Conservation (phyloP, 164 flowering plant genomes). For the Cinnamomum chago region DNA sequence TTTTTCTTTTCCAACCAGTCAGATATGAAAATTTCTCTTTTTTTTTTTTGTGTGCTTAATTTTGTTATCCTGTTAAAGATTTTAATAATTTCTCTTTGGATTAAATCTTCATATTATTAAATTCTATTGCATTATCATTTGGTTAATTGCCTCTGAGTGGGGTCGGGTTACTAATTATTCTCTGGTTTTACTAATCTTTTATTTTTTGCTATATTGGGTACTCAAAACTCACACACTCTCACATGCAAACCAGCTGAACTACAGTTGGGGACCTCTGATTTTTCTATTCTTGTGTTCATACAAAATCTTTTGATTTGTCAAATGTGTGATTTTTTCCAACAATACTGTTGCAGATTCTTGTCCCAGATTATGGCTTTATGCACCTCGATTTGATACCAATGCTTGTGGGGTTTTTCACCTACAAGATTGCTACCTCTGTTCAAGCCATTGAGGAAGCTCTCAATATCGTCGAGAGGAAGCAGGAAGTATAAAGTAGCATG, state of each 20-base stretch:
- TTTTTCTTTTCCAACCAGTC: not conserved
- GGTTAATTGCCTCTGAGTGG: not conserved
- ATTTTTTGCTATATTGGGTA: too few relatives aligned
- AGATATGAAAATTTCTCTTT: too few relatives aligned
- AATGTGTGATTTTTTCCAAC: not conserved
- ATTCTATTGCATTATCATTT: not conserved
- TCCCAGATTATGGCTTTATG: conserved; percentile 79
- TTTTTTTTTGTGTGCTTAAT: not conserved
- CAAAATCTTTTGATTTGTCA: not conserved
- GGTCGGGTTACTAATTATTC: too few relatives aligned
- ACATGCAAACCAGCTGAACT: too few relatives aligned
- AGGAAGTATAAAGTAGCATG: conserved; percentile 13
- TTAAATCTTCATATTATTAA: not conserved
- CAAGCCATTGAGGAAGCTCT: conserved; percentile 78
- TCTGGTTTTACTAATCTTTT: too few relatives aligned
- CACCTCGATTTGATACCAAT: conserved; percentile 82
- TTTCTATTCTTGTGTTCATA: not conserved
- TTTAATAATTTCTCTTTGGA: not conserved
- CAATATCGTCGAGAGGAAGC: conserved; percentile 25
- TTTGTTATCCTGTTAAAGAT: too few relatives aligned
- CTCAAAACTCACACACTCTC: too few relatives aligned
- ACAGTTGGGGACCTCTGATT: too few relatives aligned
- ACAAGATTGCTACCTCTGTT: conserved; percentile 85
- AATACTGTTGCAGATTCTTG: conserved; percentile 45
- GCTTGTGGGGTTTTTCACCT: conserved; percentile 93